A percentile compares a stretch with the other conserved stretches of the same genome.
phyloP scores from a whole-genome alignment of 805 yeast genomes.

The Nakazawaea anatomiae region DNA sequence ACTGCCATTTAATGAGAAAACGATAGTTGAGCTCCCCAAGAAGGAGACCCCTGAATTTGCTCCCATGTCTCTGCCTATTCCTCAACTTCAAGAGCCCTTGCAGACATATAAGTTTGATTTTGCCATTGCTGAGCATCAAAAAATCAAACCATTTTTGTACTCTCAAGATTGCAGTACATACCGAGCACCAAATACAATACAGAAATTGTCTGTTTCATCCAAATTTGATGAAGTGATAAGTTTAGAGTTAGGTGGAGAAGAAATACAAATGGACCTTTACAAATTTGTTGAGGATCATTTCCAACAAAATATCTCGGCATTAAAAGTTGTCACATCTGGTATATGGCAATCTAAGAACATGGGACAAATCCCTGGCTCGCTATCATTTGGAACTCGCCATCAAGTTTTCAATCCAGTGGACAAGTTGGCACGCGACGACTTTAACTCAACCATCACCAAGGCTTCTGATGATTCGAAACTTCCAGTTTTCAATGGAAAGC shows the following conservation, averaged over 20 bases:
- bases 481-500: conserved; percentile 63
- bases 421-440: conserved; percentile 13
- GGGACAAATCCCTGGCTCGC: conserved; percentile 35
- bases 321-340: conserved; percentile 64
- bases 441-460: conserved; percentile 36
- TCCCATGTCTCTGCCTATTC: not conserved
- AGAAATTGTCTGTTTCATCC: not conserved
- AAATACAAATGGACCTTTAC: not conserved
- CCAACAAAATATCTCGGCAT: conserved; percentile 65
- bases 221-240: not conserved
- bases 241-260: not conserved
- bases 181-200: not conserved
- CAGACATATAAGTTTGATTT: not conserved
- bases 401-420: conserved; percentile 36
- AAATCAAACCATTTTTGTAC: not conserved
- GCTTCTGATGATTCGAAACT: conserved; percentile 32
- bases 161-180: not conserved
- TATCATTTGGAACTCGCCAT: conserved; percentile 46
- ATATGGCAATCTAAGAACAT: conserved; percentile 32
- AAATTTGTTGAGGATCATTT: conserved; percentile 18
- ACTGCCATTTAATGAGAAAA: not conserved
- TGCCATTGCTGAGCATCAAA: not conserved
- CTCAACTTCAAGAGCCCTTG: not conserved
- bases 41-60: too few species aligned
- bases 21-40: too few species aligned